Evolutionary conservation across 768 basidiomycete species (phyloP).

Genomic region (Thelephora ganbajun): DNA sequence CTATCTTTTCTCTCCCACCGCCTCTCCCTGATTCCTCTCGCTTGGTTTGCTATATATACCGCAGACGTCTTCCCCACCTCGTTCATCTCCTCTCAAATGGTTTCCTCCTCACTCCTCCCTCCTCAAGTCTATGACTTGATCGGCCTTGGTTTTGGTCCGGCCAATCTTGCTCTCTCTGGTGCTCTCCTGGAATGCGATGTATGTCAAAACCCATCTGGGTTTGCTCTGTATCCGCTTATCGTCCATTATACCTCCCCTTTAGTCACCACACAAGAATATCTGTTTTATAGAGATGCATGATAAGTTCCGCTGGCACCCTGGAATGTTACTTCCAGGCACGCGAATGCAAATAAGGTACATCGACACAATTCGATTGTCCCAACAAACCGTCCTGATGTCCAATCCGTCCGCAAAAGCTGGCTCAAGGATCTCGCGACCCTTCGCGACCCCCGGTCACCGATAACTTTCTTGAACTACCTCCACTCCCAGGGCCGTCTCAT

Average conservation of each 20-base stretch:
- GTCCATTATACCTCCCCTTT: not conserved
- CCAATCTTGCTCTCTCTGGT: conserved; percentile 36
- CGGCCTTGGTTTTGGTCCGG: conserved; percentile 38
- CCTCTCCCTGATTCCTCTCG: too few relatives aligned
- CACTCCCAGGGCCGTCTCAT: conserved; percentile 33
- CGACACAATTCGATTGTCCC: not conserved
- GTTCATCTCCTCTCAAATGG: conserved; percentile 5
- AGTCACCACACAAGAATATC: conserved; percentile 15
- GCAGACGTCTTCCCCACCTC: conserved; percentile 3
- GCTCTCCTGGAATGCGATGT: conserved; percentile 27
- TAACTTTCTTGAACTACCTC: conserved; percentile 40
- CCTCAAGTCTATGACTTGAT: conserved; percentile 26
- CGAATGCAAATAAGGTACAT: conserved; percentile 39
- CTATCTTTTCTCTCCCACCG: too few relatives aligned
- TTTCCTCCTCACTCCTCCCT: not conserved
- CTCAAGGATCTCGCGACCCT: conserved; percentile 42
- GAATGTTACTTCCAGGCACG: conserved; percentile 37
- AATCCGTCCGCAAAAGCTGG: conserved; percentile 20
- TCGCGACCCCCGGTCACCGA: conserved; percentile 33
- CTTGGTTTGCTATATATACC: not conserved
- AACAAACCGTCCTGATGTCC: too few relatives aligned
- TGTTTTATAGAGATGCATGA: conserved; percentile 36
- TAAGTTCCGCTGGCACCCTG: conserved; percentile 40
- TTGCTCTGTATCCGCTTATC: not conserved
- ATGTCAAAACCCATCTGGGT: not conserved